Base-by-base conservation (phyloP, 805 yeast species). In the Starmerella cellae region DNA sequence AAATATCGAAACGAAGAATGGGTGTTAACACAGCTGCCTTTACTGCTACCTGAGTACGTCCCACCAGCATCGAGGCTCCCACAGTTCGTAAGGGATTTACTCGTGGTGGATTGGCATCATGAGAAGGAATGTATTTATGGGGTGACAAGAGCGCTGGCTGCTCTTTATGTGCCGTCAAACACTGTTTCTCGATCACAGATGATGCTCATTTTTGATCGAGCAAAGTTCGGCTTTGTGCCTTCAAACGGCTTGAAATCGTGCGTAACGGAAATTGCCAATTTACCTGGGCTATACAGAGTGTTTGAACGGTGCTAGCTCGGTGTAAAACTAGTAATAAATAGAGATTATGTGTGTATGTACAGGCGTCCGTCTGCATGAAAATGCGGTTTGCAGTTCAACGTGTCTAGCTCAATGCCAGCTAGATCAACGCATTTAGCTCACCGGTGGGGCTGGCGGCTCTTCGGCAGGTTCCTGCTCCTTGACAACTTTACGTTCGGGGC, bases 251-350 rank as follows among this genome's bases (percentile, higher is more conserved):
- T 84, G 29, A 50, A 60, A 4, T 55, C 65, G 13, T 77, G 74
- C 43, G 74, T 85, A 3, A 71, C 82, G 4, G 95, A 88, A 58
- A 74, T 91, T 30, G 96, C 98, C 0, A 85, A 79, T 56, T 60
- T 91, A 24, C 97, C 97, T 2, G 94, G 94, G 0, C 64, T 91
- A 43, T 91, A 91, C 60, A 74, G 70, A 54, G 94, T 93, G 4
- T 91, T 91, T 65, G 98, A 91, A 63, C 69, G 98, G 57, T 91
- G 98, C 38, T 61, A 33, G 32, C 11, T 29, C 18, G 6, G 13
- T 24, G 28, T 24, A 24, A n/a, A n/a, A 13, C 28, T 8, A 24
- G 11, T 9, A 46, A 37, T 45, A 47, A 42, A 41, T 42, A 45
- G 29, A 45, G n/a, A n/a, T n/a, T n/a, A n/a, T n/a, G n/a, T n/a